Evolutionary conservation across 31 red algal genomes (phyloP), one percentile per base, ranked within the genome.

Genomic region (Porphyra umbilicalis): DNA sequence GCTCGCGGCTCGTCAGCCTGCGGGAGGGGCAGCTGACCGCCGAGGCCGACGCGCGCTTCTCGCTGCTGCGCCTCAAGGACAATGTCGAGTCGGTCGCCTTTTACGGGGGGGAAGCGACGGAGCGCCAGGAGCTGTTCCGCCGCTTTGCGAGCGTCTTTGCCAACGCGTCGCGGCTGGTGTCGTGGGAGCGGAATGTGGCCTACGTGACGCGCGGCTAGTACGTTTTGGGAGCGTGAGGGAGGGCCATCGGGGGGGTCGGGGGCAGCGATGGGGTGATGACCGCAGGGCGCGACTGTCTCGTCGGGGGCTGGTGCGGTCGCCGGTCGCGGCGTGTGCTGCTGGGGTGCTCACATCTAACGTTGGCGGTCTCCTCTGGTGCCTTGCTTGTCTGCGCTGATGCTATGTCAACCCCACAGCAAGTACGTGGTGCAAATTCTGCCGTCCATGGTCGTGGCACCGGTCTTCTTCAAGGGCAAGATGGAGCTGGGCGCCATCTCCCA

Each of bases 81-180:
- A 77, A 88, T 42, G 90, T 91, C 4, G 97, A 99, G 83, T 90
- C 83, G 79, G 88, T 99, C 77, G 97, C 97, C 6, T 99, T 99
- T 85, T 99, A 96, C 84, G 75, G 84, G 31, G 97, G 97, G 10
- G 97, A 96, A 79, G 79, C 67, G 5, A n/a, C 34, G 39, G 97
- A 99, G 79, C 20, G 84, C n/a, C 33, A 15, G 15, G 86, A 91
- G 33, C 37, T 96, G 36, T 38, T 38, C 1, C 34, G 71, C 31
- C 85, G 91, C 0, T 92, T 96, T 36, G 32, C 75, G 4, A 37
- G 35, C 7, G 85, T 85, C 32, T 84, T 96, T 79, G 68, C 42
- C 36, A 99, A 99, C 80, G 85, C 83, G 35, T 33, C 89, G 30
- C 34, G 38, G 33, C 83, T 99, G 67, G 46, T 96, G 46, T 77